Evolutionary conservation across 768 basidiomycete genomes (phyloP).

Genomic region (Hericium coralloides): DNA sequence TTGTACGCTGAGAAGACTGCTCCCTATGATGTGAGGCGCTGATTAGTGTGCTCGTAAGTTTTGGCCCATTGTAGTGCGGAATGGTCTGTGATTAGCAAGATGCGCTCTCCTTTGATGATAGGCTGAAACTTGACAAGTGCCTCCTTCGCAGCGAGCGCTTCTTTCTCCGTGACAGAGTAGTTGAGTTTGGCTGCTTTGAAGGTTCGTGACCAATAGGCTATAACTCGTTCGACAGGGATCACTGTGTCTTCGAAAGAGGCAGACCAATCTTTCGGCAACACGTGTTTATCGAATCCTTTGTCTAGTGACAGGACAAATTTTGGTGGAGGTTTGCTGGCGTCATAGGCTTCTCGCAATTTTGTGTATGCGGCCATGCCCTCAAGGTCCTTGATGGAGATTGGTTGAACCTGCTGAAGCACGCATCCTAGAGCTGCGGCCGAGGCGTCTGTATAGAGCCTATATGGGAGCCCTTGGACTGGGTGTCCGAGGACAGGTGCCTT

Average conservation of each 20-base stretch:
- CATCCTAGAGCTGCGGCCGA: conserved; percentile 15
- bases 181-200: conserved; percentile 12
- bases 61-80: conserved; percentile 17
- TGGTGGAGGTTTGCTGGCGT: not conserved
- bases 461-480: conserved; percentile 21
- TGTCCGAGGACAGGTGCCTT: conserved; percentile 27
- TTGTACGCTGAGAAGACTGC: conserved; percentile 23
- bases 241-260: conserved; percentile 12
- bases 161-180: conserved; percentile 31
- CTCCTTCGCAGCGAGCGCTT: conserved; percentile 31
- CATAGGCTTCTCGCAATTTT: not conserved
- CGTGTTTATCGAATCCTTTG: not conserved
- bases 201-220: conserved; percentile 15
- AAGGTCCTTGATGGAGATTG: conserved; percentile 12
- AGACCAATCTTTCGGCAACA: not conserved
- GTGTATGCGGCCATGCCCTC: conserved; percentile 15
- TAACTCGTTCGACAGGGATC: conserved; percentile 13
- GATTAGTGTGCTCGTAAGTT: conserved; percentile 18
- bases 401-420: conserved; percentile 17
- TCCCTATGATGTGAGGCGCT: conserved; percentile 22
- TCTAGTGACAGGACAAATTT: not conserved
- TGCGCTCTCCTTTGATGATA: conserved; percentile 26
- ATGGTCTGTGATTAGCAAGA: conserved; percentile 19
- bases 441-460: conserved; percentile 28
- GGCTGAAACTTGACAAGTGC: conserved; percentile 28